Evolutionary conservation across 345 rosid species (phyloP).

Genomic region (Eucalyptus marginata): DNA sequence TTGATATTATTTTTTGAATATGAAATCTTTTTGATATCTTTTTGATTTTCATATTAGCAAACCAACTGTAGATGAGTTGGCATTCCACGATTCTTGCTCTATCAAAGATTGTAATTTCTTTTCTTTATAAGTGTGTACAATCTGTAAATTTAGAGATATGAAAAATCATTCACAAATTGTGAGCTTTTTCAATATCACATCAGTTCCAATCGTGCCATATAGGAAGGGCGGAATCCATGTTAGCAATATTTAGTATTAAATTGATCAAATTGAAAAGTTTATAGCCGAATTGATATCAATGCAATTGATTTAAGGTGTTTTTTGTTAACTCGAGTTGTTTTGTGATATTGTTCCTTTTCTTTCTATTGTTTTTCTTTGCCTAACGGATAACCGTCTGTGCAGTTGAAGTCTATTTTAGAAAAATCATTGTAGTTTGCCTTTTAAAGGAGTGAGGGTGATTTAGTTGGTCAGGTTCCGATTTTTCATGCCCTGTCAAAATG

Average conservation of each 20-base stretch:
- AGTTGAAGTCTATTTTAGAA: background rate
- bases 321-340: background rate
- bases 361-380: background rate
- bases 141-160: no score
- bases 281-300: rapidly evolving
- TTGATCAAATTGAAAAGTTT: rapidly evolving
- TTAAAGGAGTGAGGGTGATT: background rate
- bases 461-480: background rate
- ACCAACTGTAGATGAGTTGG: no score
- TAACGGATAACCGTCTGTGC: no score
- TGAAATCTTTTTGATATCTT: no score
- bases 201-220: rapidly evolving
- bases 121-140: no score
- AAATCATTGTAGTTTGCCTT: background rate
- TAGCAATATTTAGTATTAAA: background rate
- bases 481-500: background rate
- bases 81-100: no score
- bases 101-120: no score
- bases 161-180: no score
- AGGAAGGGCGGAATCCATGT: rapidly evolving
- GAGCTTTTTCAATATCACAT: no score
- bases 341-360: background rate
- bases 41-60: no score
- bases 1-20: no score
- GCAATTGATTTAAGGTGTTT: rapidly evolving